Percentiles rank a stretch among this genome's conserved stretches.
These are phyloP conservation scores for Cercospora sp. DNA, from an alignment of 2,329 filamentous ascomycete genomes.

Conservation along the genomic window DNA sequence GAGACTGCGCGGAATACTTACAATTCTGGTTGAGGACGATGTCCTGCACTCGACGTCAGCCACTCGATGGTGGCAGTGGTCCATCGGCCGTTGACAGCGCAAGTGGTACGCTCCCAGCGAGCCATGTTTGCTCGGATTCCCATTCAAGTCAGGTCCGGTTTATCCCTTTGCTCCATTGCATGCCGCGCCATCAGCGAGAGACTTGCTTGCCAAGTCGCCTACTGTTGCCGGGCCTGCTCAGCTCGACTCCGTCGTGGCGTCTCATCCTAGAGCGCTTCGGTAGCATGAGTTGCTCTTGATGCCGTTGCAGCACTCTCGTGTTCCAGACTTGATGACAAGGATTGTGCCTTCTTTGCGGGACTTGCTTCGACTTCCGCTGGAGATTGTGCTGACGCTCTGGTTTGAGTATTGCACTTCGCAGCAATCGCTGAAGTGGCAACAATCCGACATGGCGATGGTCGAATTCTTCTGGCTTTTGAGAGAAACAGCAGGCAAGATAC, in stretches of 20 bases:
- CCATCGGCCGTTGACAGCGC: constrained; percentile 1
- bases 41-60: neutral
- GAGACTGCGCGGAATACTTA: constrained; percentile 14
- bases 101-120: neutral
- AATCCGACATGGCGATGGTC: constrained; percentile 19
- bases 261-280: constrained; percentile 11
- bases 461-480: constrained; percentile 14
- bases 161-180: neutral
- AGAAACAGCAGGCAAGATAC: constrained; percentile 16
- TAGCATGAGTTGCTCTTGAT: constrained; percentile 13
- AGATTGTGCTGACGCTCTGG: constrained; percentile 3
- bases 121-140: neutral
- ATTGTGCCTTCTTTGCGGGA: constrained; percentile 14
- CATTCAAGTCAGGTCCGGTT: neutral
- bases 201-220: neutral
- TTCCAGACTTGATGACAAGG: constrained; percentile 6
- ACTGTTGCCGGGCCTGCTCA: neutral
- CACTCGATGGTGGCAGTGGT: constrained; percentile 19
- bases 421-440: constrained; percentile 14
- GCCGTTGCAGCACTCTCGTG: neutral
- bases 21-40: neutral
- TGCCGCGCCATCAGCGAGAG: neutral
- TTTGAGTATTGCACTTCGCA: constrained; percentile 9
- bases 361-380: constrained; percentile 12
- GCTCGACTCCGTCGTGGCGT: neutral